Evolutionary conservation across 345 rosid genomes (phyloP), one percentile per base, ranked within the genome.

Genomic region (Gynandropsis gynandra): DNA sequence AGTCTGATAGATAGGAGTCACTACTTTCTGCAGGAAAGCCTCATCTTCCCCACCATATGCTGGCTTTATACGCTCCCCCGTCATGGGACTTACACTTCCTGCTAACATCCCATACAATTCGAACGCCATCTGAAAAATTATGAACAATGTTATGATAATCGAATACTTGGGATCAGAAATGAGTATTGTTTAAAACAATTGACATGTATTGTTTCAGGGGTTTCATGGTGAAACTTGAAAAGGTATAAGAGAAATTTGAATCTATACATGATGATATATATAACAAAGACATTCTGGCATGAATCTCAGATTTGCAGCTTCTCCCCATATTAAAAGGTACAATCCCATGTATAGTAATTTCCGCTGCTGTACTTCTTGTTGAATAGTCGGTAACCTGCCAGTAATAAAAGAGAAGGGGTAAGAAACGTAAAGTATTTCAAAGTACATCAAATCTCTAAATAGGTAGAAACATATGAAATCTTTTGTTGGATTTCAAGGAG

Each of bases 251-350:
- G 41, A 37, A 31, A 47, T 47, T 29, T 47, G 47, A 42, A 53
- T 66, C 17, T 86, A 51, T 81, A 88, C 97, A 65, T 84, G 97
- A 62, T 88, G 97, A 67, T 88, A 84, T 52, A 88, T 82, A 61
- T 82, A 88, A 63, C 90, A 88, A 32, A 88, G 76, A 60, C 97
- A 88, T 63, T 88, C 97, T 6, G 97, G 97, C 95, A 88, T 88
- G 69, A 82, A 88, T 76, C 95, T 84, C 67, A 84, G 73, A 66
- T 88, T 88, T 29, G 97, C 97, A 54, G 97, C 97, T 74, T 88
- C 96, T 34, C 97, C 97, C 97, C 97, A 88, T 27, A 88, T 88
- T 43, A 88, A 68, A 67, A 88, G 97, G 76, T 82, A 88, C 24
- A 88, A 74, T 45, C 90, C 95, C 95, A 88, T 84, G 71, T 84